Evolutionary conservation across 2,329 filamentous ascomycete species (phyloP).

Genomic region (Penicillium sp.): DNA sequence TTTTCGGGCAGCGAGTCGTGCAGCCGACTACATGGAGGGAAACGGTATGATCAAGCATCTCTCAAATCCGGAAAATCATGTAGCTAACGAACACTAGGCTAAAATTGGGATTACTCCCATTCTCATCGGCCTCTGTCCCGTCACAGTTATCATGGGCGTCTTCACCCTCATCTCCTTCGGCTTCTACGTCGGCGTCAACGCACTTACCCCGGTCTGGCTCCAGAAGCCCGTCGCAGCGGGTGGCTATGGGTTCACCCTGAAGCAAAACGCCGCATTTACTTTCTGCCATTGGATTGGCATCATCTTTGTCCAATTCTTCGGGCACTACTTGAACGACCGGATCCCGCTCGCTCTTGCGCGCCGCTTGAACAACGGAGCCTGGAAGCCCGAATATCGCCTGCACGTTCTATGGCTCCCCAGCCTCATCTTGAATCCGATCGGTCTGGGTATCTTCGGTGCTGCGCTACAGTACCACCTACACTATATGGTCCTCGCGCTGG

Average conservation of each 20-base stretch:
- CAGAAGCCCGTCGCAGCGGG: constrained; percentile 38
- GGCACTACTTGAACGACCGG: constrained; percentile 42
- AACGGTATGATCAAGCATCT: constrained; percentile 15
- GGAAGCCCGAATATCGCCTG: constrained; percentile 40
- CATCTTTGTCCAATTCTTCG: constrained; percentile 38
- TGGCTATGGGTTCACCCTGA: constrained; percentile 47
- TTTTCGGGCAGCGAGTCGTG: constrained; percentile 26
- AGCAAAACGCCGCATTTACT: constrained; percentile 43
- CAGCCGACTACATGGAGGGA: constrained; percentile 26
- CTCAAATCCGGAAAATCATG: neutral
- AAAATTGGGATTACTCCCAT: constrained; percentile 27
- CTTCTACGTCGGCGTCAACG: constrained; percentile 37
- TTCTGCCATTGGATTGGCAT: constrained; percentile 48
- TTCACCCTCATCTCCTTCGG: constrained; percentile 43
- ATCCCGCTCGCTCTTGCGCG: constrained; percentile 39
- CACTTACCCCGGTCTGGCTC: constrained; percentile 41
- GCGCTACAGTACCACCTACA: constrained; percentile 45
- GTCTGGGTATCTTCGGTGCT: constrained; percentile 40
- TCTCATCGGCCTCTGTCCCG: constrained; percentile 36
- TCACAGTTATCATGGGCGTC: constrained; percentile 41
- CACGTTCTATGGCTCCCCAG: constrained; percentile 31
- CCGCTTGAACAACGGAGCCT: constrained; percentile 30
- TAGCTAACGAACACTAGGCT: constrained; percentile 11
- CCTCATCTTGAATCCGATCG: constrained; percentile 32
- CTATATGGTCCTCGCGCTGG: constrained; percentile 44